phyloP scores from a whole-genome alignment of 768 basidiomycete species.

The Suillus cothurnatus region DNA sequence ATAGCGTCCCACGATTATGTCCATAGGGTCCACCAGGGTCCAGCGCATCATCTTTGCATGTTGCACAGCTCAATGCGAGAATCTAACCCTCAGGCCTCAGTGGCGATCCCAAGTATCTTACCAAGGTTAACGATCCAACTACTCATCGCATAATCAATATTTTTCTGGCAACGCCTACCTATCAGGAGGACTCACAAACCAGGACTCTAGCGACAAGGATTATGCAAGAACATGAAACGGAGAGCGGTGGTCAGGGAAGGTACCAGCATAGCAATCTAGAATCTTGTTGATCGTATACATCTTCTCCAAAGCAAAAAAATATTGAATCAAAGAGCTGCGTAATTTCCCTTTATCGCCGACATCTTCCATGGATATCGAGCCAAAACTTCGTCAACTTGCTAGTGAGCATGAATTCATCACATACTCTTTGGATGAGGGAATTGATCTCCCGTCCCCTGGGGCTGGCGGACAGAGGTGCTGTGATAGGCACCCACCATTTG shows the following conservation, averaged over 20 bases:
- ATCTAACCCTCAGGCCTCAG: not conserved
- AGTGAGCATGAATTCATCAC: not conserved
- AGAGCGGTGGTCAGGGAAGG: not conserved
- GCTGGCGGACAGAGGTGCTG: too few relatives aligned
- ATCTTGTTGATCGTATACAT: not conserved
- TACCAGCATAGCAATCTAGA: not conserved
- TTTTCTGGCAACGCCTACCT: not conserved
- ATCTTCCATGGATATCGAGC: too few relatives aligned
- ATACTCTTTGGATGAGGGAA: too few relatives aligned
- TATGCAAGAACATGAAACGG: not conserved
- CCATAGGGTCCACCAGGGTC: too few relatives aligned
- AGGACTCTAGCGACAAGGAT: not conserved
- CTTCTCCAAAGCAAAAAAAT: too few relatives aligned
- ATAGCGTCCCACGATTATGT: not conserved
- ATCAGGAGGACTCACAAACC: not conserved
- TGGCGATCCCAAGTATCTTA: too few relatives aligned
- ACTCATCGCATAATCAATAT: too few relatives aligned
- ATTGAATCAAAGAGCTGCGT: not conserved
- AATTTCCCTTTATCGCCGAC: not conserved
- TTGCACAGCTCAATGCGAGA: not conserved
- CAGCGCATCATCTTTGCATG: not conserved
- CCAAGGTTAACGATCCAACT: too few relatives aligned
- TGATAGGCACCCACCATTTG: too few relatives aligned
- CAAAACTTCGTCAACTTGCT: not conserved
- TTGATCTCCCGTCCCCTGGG: not conserved